phyloP scores from a whole-genome alignment of 495 filamentous ascomycete genomes.

The Neurospora sp. region DNA sequence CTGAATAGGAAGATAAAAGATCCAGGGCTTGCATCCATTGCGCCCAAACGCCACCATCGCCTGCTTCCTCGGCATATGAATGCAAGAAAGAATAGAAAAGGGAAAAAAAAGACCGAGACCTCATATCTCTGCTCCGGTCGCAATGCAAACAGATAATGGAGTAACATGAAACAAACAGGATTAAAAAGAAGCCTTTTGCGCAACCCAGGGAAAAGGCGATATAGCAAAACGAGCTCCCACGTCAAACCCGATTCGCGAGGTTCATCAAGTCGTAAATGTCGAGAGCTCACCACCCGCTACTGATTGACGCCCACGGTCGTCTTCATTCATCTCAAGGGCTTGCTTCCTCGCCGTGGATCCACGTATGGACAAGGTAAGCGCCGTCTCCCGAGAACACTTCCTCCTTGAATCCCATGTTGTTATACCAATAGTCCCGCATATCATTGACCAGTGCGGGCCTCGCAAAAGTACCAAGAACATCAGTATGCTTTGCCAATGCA shows the following conservation, averaged over 20 bases:
- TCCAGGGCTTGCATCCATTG: background rate
- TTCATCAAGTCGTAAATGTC: constrained; percentile 18
- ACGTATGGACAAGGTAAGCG: constrained; percentile 19
- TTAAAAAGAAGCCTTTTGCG: background rate
- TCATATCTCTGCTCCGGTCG: constrained; percentile 6
- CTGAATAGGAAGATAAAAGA: background rate
- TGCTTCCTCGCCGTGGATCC: constrained; percentile 6
- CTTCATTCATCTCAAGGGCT: background rate
- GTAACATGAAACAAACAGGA: constrained; percentile 8
- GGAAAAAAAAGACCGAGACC: background rate
- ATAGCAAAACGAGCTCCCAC: constrained; percentile 2
- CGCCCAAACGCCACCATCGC: background rate
- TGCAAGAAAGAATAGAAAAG: background rate
- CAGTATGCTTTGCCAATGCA: constrained; percentile 22
- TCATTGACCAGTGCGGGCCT: constrained; percentile 8
- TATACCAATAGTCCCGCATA: constrained; percentile 16
- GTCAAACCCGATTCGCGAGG: constrained; percentile 6
- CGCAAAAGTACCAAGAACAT: constrained; percentile 12
- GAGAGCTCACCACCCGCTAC: background rate
- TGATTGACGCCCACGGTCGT: background rate
- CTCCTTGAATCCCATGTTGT: constrained; percentile 36
- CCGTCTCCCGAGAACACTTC: constrained; percentile 22
- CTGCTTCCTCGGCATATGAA: background rate
- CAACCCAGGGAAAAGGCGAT: background rate
- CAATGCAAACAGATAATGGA: constrained; percentile 19